A percentile compares a stretch with the other conserved stretches of the same genome.
These are phyloP conservation scores for Davidsoniella eucalypti DNA, from an alignment of 2,329 filamentous ascomycete genomes.

Conservation along the genomic window DNA sequence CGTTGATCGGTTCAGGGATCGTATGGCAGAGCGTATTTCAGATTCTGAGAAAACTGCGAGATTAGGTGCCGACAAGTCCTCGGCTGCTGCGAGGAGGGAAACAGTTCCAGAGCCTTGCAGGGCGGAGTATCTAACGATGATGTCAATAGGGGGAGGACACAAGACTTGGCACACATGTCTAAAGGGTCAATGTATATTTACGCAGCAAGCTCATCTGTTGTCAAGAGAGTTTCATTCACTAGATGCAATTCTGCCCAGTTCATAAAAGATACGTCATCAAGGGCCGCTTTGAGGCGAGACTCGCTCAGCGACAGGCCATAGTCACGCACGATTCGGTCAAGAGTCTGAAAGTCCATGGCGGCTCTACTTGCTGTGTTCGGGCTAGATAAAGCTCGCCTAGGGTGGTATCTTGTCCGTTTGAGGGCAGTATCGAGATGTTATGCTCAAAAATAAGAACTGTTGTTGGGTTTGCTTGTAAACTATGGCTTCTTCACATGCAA, in stretches of 20 bases:
- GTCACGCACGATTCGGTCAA: background rate
- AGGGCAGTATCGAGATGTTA: too few species aligned
- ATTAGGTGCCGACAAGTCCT: conserved; percentile 28
- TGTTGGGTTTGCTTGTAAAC: background rate
- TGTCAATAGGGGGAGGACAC: background rate
- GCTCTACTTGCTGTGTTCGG: background rate
- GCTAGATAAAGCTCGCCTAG: background rate
- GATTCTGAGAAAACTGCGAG: conserved; percentile 36
- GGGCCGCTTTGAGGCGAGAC: conserved; percentile 20
- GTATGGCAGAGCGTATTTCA: conserved; percentile 30
- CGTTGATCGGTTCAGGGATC: background rate
- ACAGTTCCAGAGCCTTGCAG: conserved; percentile 33
- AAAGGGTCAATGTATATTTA: conserved; percentile 19
- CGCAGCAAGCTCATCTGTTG: conserved; percentile 36
- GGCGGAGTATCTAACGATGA: conserved; percentile 28
- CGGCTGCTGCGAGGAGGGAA: conserved; percentile 27
- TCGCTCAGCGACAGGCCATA: conserved; percentile 18
- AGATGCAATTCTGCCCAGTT: conserved; percentile 11
- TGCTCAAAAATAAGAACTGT: too few species aligned
- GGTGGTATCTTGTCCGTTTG: too few species aligned
- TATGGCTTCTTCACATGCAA: background rate
- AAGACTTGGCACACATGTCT: background rate
- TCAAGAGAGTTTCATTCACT: conserved; percentile 31
- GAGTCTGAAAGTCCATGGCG: background rate
- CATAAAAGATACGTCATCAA: conserved; percentile 20